Evolutionary conservation across 352 stramenopile genomes (phyloP).

Genomic region (Phytophthora fragariaefolia): DNA sequence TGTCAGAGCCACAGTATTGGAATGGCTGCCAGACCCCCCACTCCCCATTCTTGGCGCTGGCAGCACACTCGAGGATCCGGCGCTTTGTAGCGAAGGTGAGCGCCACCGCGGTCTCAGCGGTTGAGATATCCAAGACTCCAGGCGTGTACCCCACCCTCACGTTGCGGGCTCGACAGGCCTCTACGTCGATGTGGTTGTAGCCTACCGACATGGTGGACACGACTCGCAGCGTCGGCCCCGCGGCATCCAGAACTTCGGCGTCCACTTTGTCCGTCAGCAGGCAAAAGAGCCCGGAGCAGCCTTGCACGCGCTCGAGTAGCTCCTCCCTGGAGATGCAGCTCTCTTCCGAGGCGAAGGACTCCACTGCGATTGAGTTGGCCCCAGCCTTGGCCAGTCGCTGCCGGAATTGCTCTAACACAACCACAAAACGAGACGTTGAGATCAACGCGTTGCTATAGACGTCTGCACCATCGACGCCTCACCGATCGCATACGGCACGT

Average conservation of each 20-base stretch:
- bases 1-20: constrained; percentile 76
- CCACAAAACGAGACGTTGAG: neutral
- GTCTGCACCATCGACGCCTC: neutral
- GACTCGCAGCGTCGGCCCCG: constrained; percentile 63
- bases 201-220: constrained; percentile 91
- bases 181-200: constrained; percentile 92
- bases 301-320: constrained; percentile 54
- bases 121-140: constrained; percentile 85
- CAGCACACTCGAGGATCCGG: constrained; percentile 67
- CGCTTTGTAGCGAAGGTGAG: constrained; percentile 75
- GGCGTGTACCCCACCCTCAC: constrained; percentile 87
- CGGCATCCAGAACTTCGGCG: constrained; percentile 61
- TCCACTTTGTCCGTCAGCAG: constrained; percentile 78
- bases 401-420: constrained; percentile 41
- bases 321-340: constrained; percentile 50
- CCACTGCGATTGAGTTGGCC: constrained; percentile 31
- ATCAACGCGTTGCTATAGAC: neutral
- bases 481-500: constrained; percentile 75
- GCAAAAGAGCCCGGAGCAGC: constrained; percentile 66
- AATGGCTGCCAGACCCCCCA: constrained; percentile 88
- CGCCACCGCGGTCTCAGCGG: constrained; percentile 75
- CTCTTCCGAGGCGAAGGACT: constrained; percentile 38
- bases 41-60: constrained; percentile 72
- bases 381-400: constrained; percentile 26
- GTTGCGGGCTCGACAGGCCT: constrained; percentile 65